A percentile compares a stretch with the other conserved stretches of the same genome.
phyloP scores from a whole-genome alignment of 2,329 filamentous ascomycete genomes.

The Aspergillus sp. region DNA sequence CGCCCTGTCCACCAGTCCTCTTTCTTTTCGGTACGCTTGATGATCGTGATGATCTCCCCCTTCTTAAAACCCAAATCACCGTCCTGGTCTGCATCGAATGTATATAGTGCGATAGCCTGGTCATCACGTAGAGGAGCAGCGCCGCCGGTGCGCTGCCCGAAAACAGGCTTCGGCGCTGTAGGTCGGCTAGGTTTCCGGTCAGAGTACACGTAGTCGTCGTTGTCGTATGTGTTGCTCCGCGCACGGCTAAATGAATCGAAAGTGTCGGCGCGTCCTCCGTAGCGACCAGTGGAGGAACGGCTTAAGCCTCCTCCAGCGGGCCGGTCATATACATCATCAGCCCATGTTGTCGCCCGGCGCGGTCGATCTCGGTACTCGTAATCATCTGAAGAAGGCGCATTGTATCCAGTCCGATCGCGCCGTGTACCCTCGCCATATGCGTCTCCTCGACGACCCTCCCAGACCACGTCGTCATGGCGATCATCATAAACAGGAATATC shows the following conservation, averaged over 20 bases:
- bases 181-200: slow-evolving; percentile 72
- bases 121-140: slow-evolving; percentile 54
- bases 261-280: slow-evolving; percentile 25
- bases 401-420: slow-evolving; percentile 54
- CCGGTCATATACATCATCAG: slow-evolving; percentile 50
- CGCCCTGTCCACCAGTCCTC: slow-evolving; percentile 98
- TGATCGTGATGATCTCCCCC: slow-evolving; percentile 89
- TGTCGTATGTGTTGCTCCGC: slow-evolving; percentile 40
- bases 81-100: slow-evolving; percentile 89
- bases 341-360: slow-evolving; percentile 49
- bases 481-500: slow-evolving; percentile 88
- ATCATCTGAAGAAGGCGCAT: slow-evolving; percentile 45
- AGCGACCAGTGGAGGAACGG: slow-evolving; percentile 37
- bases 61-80: slow-evolving; percentile 96
- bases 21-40: slow-evolving; percentile 90
- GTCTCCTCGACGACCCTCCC: slow-evolving; percentile 72
- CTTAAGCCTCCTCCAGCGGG: slow-evolving; percentile 32
- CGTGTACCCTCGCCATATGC: slow-evolving; percentile 68
- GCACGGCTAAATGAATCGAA: slow-evolving; percentile 33
- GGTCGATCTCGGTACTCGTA: slow-evolving; percentile 58
- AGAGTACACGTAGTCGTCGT: slow-evolving; percentile 54
- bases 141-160: slow-evolving; percentile 53
- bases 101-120: slow-evolving; percentile 87
- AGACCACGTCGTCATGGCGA: slow-evolving; percentile 76
- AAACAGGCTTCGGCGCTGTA: slow-evolving; percentile 85